Evolutionary conservation across 768 basidiomycete species (phyloP).

Genomic region (Russula ochroleuca): DNA sequence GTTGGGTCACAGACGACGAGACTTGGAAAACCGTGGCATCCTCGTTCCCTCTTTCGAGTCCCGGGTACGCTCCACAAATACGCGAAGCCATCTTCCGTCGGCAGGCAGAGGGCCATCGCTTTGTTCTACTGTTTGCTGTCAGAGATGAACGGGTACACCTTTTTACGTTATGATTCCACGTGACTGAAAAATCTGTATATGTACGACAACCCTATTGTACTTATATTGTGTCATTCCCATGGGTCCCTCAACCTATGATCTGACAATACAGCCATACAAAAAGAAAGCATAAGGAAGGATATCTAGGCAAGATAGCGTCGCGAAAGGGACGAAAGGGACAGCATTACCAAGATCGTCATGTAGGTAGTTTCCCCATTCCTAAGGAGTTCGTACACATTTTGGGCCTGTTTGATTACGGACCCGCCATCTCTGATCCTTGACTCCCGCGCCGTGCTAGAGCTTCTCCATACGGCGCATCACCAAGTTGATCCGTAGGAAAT

Average conservation of each 20-base stretch:
- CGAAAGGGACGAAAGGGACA: not conserved
- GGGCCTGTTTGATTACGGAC: not conserved
- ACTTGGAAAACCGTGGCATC: constrained; percentile 58
- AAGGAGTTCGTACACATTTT: too few species aligned
- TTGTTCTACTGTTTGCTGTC: constrained; percentile 60
- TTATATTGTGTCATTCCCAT: not conserved
- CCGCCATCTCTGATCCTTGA: not conserved
- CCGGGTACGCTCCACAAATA: constrained; percentile 61
- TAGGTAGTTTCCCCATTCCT: not conserved
- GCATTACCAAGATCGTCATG: not conserved
- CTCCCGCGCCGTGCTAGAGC: not conserved
- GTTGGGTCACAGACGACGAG: constrained; percentile 75
- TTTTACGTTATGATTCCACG: constrained; percentile 35
- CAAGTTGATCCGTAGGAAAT: not conserved
- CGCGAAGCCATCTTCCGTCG: constrained; percentile 61
- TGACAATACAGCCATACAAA: not conserved
- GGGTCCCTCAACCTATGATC: not conserved
- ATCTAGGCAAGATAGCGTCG: not conserved
- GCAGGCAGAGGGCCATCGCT: constrained; percentile 59
- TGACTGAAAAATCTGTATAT: not conserved
- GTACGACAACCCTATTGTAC: not conserved
- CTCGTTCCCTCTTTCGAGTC: constrained; percentile 52
- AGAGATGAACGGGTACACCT: constrained; percentile 67
- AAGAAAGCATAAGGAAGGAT: not conserved
- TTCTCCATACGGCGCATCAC: not conserved